These are phyloP conservation scores for Candida sp. DNA, from an alignment of 1,139 yeast genomes.

Conservation along the genomic window DNA sequence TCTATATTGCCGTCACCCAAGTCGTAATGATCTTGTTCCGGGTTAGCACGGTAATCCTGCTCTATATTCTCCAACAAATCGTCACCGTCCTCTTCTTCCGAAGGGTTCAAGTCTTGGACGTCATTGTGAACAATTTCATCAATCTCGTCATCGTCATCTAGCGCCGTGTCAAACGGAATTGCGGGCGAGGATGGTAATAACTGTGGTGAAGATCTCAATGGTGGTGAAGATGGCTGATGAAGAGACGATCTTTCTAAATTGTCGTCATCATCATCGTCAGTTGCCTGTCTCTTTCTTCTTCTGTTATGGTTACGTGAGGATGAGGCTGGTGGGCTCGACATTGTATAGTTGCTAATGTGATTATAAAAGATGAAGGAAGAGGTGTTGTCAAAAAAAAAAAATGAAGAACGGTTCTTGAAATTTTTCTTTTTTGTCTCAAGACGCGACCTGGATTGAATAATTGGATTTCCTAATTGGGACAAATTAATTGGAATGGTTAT, in stretches of 20 bases:
- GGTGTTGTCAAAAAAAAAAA: neutral
- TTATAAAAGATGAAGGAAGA: conserved; percentile 1
- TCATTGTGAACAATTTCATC: conserved; percentile 56
- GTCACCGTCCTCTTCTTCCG: conserved; percentile 75
- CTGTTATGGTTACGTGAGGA: conserved; percentile 9
- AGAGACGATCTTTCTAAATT: conserved; percentile 14
- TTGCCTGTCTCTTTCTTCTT: conserved; percentile 48
- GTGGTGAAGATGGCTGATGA: conserved; percentile 40
- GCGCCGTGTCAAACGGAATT: conserved; percentile 61
- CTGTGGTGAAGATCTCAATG: conserved; percentile 44
- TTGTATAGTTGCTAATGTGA: conserved; percentile 5
- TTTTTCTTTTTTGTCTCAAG: neutral
- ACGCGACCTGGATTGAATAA: conserved; percentile 12
- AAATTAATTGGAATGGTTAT: conserved; percentile 4
- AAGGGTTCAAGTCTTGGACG: conserved; percentile 70
- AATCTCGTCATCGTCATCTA: conserved; percentile 58
- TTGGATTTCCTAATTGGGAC: conserved; percentile 16
- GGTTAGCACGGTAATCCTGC: conserved; percentile 71
- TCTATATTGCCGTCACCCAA: conserved; percentile 70
- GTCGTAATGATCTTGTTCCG: conserved; percentile 76
- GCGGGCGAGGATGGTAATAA: conserved; percentile 55
- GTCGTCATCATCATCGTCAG: conserved; percentile 28
- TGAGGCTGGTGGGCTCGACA: conserved; percentile 19
- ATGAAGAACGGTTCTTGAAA: neutral
- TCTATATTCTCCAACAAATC: conserved; percentile 89